A percentile compares a stretch with the other conserved stretches of the same genome.
Conservation (phyloP, 2,329 filamentous ascomycete species). For the Ophiostoma perfectum region DNA sequence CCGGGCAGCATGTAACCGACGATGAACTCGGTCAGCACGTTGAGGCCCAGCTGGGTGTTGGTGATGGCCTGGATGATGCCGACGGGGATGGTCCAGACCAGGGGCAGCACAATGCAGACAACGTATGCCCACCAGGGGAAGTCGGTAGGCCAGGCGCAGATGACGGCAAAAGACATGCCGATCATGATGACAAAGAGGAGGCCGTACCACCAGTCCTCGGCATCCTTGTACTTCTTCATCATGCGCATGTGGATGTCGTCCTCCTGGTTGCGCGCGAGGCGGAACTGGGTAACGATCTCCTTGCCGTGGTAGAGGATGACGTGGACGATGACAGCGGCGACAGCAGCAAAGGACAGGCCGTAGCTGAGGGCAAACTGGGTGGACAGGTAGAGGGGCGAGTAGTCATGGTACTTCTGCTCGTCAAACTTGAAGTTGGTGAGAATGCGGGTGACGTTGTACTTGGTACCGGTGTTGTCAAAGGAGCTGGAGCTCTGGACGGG, state of each 20-base stretch:
- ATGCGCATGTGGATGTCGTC: slow-evolving; percentile 56
- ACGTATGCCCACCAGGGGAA: slow-evolving; percentile 56
- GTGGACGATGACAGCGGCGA: slow-evolving; percentile 56
- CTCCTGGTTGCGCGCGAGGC: slow-evolving; percentile 50
- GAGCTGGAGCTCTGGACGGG: slow-evolving; percentile 56
- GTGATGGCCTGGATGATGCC: slow-evolving; percentile 64
- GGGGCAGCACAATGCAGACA: slow-evolving; percentile 52
- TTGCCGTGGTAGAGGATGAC: slow-evolving; percentile 51
- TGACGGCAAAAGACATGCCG: slow-evolving; percentile 49
- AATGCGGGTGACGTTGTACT: slow-evolving; percentile 58
- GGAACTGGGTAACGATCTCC: slow-evolving; percentile 52
- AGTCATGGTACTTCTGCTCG: slow-evolving; percentile 54
- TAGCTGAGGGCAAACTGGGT: slow-evolving; percentile 57
- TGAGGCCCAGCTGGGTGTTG: slow-evolving; percentile 65
- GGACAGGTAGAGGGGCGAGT: slow-evolving; percentile 61
- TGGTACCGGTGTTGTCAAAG: slow-evolving; percentile 57
- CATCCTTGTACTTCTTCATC: slow-evolving; percentile 57
- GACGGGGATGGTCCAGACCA: slow-evolving; percentile 56
- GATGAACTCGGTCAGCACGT: slow-evolving; percentile 67
- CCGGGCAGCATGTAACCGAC: slow-evolving; percentile 72
- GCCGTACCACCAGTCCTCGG: slow-evolving; percentile 55
- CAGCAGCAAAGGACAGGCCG: slow-evolving; percentile 53
- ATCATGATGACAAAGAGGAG: slow-evolving; percentile 50
- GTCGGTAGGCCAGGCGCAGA: slow-evolving; percentile 49
- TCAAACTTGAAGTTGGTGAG: slow-evolving; percentile 56